phyloP scores from a whole-genome alignment of 139 green algal species.

The Chlorella sp. region DNA sequence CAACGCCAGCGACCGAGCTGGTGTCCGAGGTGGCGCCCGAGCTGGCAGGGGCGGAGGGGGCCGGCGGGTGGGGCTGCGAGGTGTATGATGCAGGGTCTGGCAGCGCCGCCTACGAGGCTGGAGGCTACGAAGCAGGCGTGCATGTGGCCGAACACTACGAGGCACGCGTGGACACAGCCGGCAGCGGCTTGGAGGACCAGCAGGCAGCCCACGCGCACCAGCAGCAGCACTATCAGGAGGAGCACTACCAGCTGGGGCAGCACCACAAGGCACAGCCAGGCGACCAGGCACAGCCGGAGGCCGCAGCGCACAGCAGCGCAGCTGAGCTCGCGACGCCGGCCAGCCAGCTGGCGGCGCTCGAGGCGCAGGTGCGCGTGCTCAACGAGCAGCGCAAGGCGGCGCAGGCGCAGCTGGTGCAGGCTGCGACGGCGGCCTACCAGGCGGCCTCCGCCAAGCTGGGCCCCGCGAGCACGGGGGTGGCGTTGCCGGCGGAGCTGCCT shows the following conservation, averaged over 20 bases:
- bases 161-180: too few species aligned
- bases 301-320: neutral
- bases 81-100: neutral
- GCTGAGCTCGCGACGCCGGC: neutral
- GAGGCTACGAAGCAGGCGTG: neutral
- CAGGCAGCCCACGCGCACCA: neutral
- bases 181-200: too few species aligned
- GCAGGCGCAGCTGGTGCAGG: conserved; percentile 21
- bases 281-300: neutral
- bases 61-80: neutral
- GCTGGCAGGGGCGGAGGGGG: neutral
- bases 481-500: conserved; percentile 28
- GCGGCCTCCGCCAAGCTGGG: neutral
- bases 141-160: neutral
- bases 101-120: neutral
- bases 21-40: neutral
- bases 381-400: conserved; percentile 4
- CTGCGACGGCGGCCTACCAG: conserved; percentile 21
- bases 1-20: neutral
- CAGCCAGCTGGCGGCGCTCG: conserved; percentile 14
- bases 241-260: neutral
- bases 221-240: neutral
- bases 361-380: conserved; percentile 4
- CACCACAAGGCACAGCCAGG: neutral
- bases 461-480: neutral